phyloP scores from a whole-genome alignment of 371 early-diverging fungal genomes.

The Parasitella parasitica region DNA sequence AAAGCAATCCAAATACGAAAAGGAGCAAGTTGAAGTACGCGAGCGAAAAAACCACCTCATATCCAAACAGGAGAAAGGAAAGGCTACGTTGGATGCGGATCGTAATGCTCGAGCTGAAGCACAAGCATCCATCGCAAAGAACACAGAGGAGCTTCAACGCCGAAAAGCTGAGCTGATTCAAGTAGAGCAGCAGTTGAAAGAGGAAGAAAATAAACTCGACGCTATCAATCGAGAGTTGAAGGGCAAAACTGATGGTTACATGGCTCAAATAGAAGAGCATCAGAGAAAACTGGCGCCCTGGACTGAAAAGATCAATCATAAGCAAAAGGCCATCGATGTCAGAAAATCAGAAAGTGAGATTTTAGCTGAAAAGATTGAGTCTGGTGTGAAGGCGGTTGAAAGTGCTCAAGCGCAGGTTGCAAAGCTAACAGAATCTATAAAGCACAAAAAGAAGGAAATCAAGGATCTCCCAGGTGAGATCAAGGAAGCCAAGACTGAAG shows the following conservation, averaged over 20 bases:
- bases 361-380: constrained; percentile 59
- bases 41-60: constrained; percentile 81
- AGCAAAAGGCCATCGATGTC: constrained; percentile 75
- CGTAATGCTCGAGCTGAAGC: constrained; percentile 46
- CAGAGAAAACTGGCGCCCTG: constrained; percentile 84
- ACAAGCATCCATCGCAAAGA: constrained; percentile 53
- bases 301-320: constrained; percentile 73
- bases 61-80: constrained; percentile 70
- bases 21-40: constrained; percentile 73
- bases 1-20: constrained; percentile 74
- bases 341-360: constrained; percentile 77
- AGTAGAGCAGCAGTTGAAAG: constrained; percentile 61
- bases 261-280: constrained; percentile 72
- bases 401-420: constrained; percentile 64
- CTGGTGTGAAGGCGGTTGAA: constrained; percentile 54
- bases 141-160: constrained; percentile 55
- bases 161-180: constrained; percentile 57
- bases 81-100: constrained; percentile 61
- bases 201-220: constrained; percentile 74
- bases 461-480: constrained; percentile 38
- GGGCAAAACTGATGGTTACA: constrained; percentile 78
- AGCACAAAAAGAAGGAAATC: constrained; percentile 28
- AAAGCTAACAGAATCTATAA: constrained; percentile 18
- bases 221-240: constrained; percentile 76
- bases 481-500: constrained; percentile 43